These are phyloP conservation scores for Begonia loranthoides DNA, from an alignment of 306 rosid species.

Conservation along the genomic window DNA sequence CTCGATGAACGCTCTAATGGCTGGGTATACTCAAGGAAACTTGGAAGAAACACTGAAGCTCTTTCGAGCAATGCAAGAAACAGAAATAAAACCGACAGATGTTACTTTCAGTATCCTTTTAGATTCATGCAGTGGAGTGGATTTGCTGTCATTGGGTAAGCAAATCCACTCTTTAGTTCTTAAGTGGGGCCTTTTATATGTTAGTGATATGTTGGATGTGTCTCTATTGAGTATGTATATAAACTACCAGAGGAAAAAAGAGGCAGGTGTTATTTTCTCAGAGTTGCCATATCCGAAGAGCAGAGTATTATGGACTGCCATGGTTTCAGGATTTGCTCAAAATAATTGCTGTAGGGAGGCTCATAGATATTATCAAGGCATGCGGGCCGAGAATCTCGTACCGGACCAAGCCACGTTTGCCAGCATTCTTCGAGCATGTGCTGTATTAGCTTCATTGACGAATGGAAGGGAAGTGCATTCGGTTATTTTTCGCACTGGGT, in stretches of 20 bases:
- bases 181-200: conserved; percentile 42
- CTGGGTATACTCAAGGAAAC: conserved; percentile 43
- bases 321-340: conserved; percentile 58
- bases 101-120: conserved; percentile 53
- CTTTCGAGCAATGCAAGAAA: conserved; percentile 36
- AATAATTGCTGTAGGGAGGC: conserved; percentile 42
- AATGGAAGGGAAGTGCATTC: conserved; percentile 57
- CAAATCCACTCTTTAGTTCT: conserved; percentile 46
- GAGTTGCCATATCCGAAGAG: conserved; percentile 50
- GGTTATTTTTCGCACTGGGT: conserved; percentile 52
- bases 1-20: conserved; percentile 57
- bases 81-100: conserved; percentile 51
- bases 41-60: conserved; percentile 37
- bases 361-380: conserved; percentile 32
- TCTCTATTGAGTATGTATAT: conserved; percentile 62
- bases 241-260: conserved; percentile 37
- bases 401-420: conserved; percentile 86
- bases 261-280: conserved; percentile 43
- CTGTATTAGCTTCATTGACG: conserved; percentile 42
- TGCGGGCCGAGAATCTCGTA: conserved; percentile 40
- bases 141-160: conserved; percentile 34
- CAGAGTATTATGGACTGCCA: conserved; percentile 44
- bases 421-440: conserved; percentile 51
- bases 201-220: conserved; percentile 45
- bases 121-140: conserved; percentile 45